Conservation (phyloP, 2,329 filamentous ascomycete species). For the Fusarium humuli region DNA sequence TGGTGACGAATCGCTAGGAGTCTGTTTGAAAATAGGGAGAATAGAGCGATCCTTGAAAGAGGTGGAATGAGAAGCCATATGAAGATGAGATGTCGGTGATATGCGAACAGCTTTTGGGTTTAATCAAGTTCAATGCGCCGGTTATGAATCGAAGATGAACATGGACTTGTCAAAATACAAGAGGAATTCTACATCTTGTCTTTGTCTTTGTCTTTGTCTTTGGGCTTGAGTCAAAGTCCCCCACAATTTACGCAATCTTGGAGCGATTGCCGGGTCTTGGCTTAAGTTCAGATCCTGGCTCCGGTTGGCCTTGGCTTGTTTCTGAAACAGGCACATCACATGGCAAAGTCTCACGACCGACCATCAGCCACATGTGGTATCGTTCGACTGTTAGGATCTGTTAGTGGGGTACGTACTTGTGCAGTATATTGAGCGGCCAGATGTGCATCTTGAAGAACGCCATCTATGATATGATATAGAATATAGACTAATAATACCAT, state of each 20-base stretch:
- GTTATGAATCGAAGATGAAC: neutral
- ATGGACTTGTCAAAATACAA: neutral
- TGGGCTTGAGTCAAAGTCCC: neutral
- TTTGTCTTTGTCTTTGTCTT: neutral
- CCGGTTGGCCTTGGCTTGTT: conserved; percentile 19
- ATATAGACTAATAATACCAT: conserved; percentile 23
- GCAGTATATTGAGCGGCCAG: neutral
- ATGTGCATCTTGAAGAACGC: conserved; percentile 4
- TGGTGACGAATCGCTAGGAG: conserved; percentile 1
- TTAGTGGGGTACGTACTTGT: conserved; percentile 44
- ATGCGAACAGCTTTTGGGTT: neutral
- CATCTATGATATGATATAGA: conserved; percentile 7
- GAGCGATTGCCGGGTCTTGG: conserved; percentile 37
- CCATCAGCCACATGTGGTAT: conserved; percentile 1
- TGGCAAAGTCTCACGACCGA: conserved; percentile 23
- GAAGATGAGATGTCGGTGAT: neutral
- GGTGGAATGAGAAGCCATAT: conserved; percentile 9
- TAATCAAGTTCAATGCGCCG: neutral
- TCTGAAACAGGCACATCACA: conserved; percentile 36
- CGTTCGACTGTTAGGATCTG: conserved; percentile 40
- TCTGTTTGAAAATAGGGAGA: neutral
- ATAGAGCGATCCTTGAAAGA: conserved; percentile 9
- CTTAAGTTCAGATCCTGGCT: conserved; percentile 10
- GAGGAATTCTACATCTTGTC: conserved; percentile 5
- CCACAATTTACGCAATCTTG: conserved; percentile 31